Evolutionary conservation across 2,329 filamentous ascomycete genomes (phyloP).

Genomic region (Fusarium guadeloupense): DNA sequence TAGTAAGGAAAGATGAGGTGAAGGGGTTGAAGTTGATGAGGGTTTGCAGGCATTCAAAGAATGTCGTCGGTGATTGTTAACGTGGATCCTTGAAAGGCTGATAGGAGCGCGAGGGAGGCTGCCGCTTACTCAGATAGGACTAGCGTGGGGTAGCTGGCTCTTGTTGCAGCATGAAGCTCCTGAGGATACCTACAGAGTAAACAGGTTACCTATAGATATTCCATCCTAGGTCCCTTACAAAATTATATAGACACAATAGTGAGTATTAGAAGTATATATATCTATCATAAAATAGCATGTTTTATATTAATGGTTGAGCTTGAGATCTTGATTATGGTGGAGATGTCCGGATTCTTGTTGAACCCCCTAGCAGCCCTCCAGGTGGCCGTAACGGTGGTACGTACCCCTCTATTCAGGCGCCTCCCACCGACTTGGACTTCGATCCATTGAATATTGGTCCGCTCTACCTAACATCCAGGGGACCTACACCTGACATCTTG

Average conservation of each 20-base stretch:
- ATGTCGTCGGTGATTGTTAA: conserved; percentile 13
- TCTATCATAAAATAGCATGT: no score
- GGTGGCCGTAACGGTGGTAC: conserved; percentile 38
- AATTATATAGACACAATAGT: no score
- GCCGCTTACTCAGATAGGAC: conserved; percentile 21
- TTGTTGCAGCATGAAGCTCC: conserved; percentile 18
- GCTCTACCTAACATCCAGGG: conserved; percentile 43
- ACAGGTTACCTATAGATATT: no score
- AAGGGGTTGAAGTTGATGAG: conserved; percentile 13
- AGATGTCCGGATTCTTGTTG: no score
- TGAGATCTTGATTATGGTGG: no score
- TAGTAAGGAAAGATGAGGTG: conserved; percentile 4
- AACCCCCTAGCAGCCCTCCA: no score
- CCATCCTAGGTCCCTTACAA: no score
- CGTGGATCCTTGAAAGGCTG: conserved; percentile 33
- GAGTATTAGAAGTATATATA: no score
- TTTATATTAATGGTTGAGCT: no score
- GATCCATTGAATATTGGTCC: conserved; percentile 47
- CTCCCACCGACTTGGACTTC: conserved; percentile 43
- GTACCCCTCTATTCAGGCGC: conserved; percentile 29
- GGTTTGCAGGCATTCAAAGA: conserved; percentile 15
- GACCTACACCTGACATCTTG: conserved; percentile 36
- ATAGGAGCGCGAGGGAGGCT: conserved; percentile 26
- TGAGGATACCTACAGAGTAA: no score
- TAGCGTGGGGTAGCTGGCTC: conserved; percentile 30